Conservation (phyloP, 257 asterid genomes). For the Nicotiana noctiflora region DNA sequence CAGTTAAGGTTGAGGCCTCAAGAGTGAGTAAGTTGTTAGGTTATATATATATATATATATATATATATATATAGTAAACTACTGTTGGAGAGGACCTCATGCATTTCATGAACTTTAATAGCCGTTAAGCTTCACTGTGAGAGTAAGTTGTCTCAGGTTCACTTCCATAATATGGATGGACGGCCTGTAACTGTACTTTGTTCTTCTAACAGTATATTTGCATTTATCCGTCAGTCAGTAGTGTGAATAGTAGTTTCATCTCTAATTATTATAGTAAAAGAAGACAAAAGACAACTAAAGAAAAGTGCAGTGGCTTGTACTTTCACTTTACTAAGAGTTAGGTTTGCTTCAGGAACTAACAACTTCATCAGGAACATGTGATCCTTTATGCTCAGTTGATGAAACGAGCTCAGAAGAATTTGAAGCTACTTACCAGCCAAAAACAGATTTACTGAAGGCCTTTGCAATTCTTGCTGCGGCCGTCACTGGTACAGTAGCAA, state of each 20-base stretch:
- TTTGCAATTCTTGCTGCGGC: constrained; percentile 79
- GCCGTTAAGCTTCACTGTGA: not conserved
- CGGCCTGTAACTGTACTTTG: not conserved
- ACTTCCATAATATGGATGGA: not conserved
- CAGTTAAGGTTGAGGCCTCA: not conserved
- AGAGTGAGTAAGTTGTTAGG: not conserved
- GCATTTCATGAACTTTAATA: constrained; percentile 4
- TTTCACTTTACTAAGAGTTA: not conserved
- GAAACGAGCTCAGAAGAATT: constrained; percentile 70
- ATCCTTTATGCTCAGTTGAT: constrained; percentile 90
- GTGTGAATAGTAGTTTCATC: not conserved
- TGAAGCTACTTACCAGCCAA: constrained; percentile 64
- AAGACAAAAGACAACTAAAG: not conserved
- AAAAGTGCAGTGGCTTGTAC: not conserved
- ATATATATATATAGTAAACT: not conserved
- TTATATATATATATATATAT: no score
- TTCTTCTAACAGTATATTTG: not conserved
- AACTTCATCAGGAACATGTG: constrained; percentile 66
- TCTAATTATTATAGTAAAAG: not conserved
- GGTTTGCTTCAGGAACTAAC: constrained; percentile 24
- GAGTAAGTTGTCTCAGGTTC: not conserved
- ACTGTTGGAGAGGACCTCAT: not conserved
- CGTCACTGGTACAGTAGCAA: constrained; percentile 78
- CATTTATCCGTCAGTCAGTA: not conserved
- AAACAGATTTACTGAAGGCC: constrained; percentile 83